phyloP scores from a whole-genome alignment of 495 filamentous ascomycete species.

The Cenococcum geophilum region DNA sequence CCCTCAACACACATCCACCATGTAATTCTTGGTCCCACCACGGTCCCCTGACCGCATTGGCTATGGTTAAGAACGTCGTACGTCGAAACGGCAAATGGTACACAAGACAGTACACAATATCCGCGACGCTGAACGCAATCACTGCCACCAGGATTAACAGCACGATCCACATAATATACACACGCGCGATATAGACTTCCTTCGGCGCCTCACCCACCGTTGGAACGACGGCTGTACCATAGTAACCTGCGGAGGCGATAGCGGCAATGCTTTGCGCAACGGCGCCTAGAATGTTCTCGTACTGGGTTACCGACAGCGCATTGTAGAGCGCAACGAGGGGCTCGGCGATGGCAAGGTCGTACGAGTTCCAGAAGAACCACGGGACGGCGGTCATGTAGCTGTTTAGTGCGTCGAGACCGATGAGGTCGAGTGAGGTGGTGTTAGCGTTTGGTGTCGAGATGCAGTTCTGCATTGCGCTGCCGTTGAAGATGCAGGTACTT shows the following conservation, averaged over 20 bases:
- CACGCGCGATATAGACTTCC: neutral
- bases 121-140: neutral
- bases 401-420: too few relatives aligned
- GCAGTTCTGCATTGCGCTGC: too few relatives aligned
- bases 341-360: too few relatives aligned
- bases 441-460: too few relatives aligned
- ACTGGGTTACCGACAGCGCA: neutral
- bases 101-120: neutral
- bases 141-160: neutral
- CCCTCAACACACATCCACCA: neutral
- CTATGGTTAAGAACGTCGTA: slow-evolving; percentile 5
- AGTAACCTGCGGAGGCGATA: neutral
- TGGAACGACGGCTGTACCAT: neutral
- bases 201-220: slow-evolving; percentile 3
- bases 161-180: neutral
- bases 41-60: neutral
- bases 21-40: slow-evolving; percentile 6
- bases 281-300: neutral
- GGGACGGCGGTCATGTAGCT: too few relatives aligned
- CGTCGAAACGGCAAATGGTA: neutral
- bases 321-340: too few relatives aligned
- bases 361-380: too few relatives aligned
- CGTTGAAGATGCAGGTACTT: too few relatives aligned
- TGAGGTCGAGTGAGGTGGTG: too few relatives aligned
- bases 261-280: neutral